These are phyloP conservation scores for carrot (Daucus carota) DNA, from an alignment of 129 eudicot species.

Conservation along the genomic window DH1_v3.0 NC_030386.2:22988501-22989000, in stretches of 20 bases:
- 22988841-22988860: constrained; percentile 89
- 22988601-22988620: constrained; percentile 92
- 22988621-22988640: constrained; percentile 80
- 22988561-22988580: constrained; percentile 16
- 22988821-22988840: constrained; percentile 77
- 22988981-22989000: constrained; percentile 57
- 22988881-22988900: constrained; percentile 73
- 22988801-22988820: constrained; percentile 68
- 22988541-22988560: background rate
- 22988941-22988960: constrained; percentile 78
- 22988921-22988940: constrained; percentile 92
- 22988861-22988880: constrained; percentile 46
- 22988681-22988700: constrained; percentile 65
- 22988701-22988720: constrained; percentile 80
- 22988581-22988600: constrained; percentile 92
- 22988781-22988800: constrained; percentile 55
- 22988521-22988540: background rate
- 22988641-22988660: constrained; percentile 88
- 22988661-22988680: constrained; percentile 71
- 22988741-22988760: constrained; percentile 39
- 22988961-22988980: constrained; percentile 76
- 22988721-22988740: constrained; percentile 77
- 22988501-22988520: background rate
- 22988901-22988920: constrained; percentile 77
- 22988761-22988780: constrained; percentile 29